A percentile compares a stretch with the other conserved stretches of the same genome.
Conservation (phyloP, 192 early-diverging fungal species). For the Cetraspora pellucida region DNA sequence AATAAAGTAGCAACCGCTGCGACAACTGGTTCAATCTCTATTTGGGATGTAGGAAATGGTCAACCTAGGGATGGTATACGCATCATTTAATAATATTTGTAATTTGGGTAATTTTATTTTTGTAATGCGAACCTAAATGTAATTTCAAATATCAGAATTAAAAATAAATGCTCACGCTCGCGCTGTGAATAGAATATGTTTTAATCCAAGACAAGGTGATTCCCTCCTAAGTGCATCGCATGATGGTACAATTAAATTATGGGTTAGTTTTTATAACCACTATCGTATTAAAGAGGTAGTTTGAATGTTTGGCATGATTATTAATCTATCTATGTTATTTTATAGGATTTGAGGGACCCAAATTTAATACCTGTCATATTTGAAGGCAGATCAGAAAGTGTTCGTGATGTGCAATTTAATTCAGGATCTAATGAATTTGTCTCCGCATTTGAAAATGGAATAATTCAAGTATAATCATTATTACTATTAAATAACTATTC, state of each 20-base stretch:
- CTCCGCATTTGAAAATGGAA: slow-evolving; percentile 82
- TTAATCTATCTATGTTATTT: not conserved
- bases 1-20: slow-evolving; percentile 72
- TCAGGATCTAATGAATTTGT: slow-evolving; percentile 64
- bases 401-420: slow-evolving; percentile 80
- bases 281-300: not conserved
- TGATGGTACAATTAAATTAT: slow-evolving; percentile 73
- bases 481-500: too few species aligned
- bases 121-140: not conserved
- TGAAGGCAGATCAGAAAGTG: slow-evolving; percentile 75
- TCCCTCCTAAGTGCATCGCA: slow-evolving; percentile 77
- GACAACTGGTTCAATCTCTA: slow-evolving; percentile 68
- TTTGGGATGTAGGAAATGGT: slow-evolving; percentile 67
- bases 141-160: slow-evolving; percentile 49
- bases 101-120: not conserved
- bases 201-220: slow-evolving; percentile 69
- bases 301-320: too few species aligned
- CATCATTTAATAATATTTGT: not conserved
- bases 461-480: slow-evolving; percentile 57
- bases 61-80: slow-evolving; percentile 38
- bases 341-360: slow-evolving; percentile 64
- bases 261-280: slow-evolving; percentile 53
- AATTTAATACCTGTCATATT: slow-evolving; percentile 48
- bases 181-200: slow-evolving; percentile 76
- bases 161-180: slow-evolving; percentile 71